phyloP scores from a whole-genome alignment of 169 alveolate genomes.

The Cryptosporidium tyzzeri region DNA sequence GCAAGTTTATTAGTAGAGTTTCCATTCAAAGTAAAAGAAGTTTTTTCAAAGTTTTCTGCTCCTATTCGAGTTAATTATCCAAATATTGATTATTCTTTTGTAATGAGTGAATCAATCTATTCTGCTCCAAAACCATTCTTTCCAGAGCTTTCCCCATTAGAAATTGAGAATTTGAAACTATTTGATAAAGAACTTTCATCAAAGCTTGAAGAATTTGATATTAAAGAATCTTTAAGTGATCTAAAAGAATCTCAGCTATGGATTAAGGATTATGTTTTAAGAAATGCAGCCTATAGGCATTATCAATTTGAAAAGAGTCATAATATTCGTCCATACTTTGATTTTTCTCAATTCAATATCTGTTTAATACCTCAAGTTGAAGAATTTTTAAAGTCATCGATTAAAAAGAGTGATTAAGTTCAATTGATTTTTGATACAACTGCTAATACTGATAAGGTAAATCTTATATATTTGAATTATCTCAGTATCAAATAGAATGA shows the following conservation, averaged over 20 bases:
- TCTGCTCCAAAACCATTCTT: conserved; percentile 46
- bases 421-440: no score
- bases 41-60: conserved; percentile 34
- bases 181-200: conserved; percentile 20
- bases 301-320: conserved; percentile 41
- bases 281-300: conserved; percentile 43
- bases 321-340: conserved; percentile 31
- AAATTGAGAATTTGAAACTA: background rate
- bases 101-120: conserved; percentile 10
- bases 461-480: background rate
- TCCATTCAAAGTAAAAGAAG: conserved; percentile 47
- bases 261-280: conserved; percentile 62
- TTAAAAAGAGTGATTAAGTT: background rate
- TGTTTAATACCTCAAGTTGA: conserved; percentile 17
- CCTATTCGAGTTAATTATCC: conserved; percentile 27
- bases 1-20: conserved; percentile 23
- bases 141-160: conserved; percentile 21
- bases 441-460: no score
- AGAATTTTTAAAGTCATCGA: conserved; percentile 10
- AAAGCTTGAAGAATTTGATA: conserved; percentile 13
- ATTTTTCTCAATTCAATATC: conserved; percentile 41
- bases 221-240: conserved; percentile 24
- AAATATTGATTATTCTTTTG: conserved; percentile 47
- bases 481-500: background rate
- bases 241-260: conserved; percentile 54